A percentile compares a stretch with the other conserved stretches of the same genome.
Evolutionary conservation across 2,329 filamentous ascomycete species (phyloP).

Genomic region (Botrytis aclada): DNA sequence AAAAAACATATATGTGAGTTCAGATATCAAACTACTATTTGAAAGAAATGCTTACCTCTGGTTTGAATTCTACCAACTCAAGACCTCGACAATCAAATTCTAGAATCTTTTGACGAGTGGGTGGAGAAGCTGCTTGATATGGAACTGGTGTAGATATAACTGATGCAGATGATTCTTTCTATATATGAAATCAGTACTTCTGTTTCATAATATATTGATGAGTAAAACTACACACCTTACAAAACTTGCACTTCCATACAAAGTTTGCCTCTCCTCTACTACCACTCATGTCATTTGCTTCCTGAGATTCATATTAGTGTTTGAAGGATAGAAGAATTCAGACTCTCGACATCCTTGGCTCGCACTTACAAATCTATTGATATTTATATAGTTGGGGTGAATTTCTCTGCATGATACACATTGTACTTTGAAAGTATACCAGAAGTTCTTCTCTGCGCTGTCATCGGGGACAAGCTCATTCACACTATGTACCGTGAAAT

Average conservation of each 20-base stretch:
- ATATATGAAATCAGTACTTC: neutral
- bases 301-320: conserved; percentile 48
- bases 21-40: too few relatives aligned
- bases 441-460: conserved; percentile 78
- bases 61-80: conserved; percentile 86
- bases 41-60: conserved; percentile 62
- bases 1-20: neutral
- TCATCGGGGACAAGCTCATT: conserved; percentile 86
- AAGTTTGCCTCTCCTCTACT: conserved; percentile 97
- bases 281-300: conserved; percentile 84
- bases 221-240: conserved; percentile 62
- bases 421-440: conserved; percentile 96
- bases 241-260: conserved; percentile 99
- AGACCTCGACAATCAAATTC: conserved; percentile 92
- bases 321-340: too few relatives aligned
- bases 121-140: conserved; percentile 69
- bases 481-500: conserved; percentile 57
- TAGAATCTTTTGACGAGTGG: conserved; percentile 75
- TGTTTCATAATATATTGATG: neutral
- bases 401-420: conserved; percentile 95
- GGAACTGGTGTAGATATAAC: conserved; percentile 71
- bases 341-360: neutral
- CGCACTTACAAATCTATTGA: conserved; percentile 74
- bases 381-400: conserved; percentile 80
- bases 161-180: conserved; percentile 82